Percentiles rank a stretch among this genome's conserved stretches.
Evolutionary conservation across 2,329 filamentous ascomycete species (phyloP).

Genomic region (Nigrospora sphaerica): DNA sequence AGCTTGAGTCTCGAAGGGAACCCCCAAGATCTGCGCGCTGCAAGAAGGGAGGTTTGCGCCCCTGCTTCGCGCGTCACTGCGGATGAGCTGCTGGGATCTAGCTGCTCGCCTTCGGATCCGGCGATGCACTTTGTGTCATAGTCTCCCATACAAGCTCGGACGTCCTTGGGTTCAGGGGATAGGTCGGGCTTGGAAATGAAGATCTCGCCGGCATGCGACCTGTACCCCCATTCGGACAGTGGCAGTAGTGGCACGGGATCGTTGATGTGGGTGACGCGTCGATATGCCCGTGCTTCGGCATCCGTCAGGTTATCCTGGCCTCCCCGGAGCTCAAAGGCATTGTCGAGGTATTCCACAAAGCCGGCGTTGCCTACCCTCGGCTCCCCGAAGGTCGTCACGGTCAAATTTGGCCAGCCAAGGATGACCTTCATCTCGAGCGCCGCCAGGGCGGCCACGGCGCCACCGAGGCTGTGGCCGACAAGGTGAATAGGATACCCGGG

Average conservation of each 20-base stretch:
- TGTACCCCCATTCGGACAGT: constrained; percentile 80
- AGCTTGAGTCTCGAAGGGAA: constrained; percentile 59
- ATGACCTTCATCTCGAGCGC: constrained; percentile 69
- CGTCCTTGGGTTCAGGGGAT: constrained; percentile 59
- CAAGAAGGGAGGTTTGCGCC: constrained; percentile 10
- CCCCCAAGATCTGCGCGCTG: constrained; percentile 44
- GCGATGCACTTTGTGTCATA: constrained; percentile 67
- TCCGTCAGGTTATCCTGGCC: constrained; percentile 17
- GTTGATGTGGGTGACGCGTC: constrained; percentile 75
- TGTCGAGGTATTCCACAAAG: constrained; percentile 48
- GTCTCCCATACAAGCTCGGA: constrained; percentile 66
- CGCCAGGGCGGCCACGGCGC: constrained; percentile 83
- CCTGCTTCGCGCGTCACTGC: constrained; percentile 12
- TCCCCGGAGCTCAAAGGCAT: constrained; percentile 36
- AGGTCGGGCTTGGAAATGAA: constrained; percentile 70
- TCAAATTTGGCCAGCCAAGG: constrained; percentile 65
- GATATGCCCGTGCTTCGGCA: constrained; percentile 42
- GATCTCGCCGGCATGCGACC: constrained; percentile 78
- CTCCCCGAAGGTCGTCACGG: constrained; percentile 89
- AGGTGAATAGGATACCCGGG: constrained; percentile 69
- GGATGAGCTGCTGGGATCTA: constrained; percentile 8
- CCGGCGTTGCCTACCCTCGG: constrained; percentile 58
- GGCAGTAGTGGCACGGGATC: constrained; percentile 89
- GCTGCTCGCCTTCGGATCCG: constrained; percentile 37
- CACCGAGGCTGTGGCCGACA: constrained; percentile 86